Base-by-base conservation (phyloP, 257 asterid genomes). In the Solanum bulbocastanum region DNA sequence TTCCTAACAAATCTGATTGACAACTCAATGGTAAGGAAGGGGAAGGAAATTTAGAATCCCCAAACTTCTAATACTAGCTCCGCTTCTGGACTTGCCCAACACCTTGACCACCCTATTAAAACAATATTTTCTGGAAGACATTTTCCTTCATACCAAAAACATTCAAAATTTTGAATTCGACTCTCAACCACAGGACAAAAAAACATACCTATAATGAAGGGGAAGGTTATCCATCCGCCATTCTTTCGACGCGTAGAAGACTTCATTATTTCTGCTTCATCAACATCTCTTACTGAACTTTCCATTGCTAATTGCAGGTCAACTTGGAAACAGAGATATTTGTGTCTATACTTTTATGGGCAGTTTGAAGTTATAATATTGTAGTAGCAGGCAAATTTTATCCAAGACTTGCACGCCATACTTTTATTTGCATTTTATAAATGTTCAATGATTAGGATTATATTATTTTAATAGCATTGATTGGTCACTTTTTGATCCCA, bases 181-280 rank as follows among this genome's bases (percentile, higher is more conserved):
- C 40, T 44, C 83, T 89, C 20, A 30, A 32, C 12, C 2, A 15
- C 25, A 79, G 39, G 37, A 25, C 4, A 18, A 44, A 9, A 5
- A 44, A 46, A 27, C 18, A 6, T 81, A 81, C 95, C 95, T 91
- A 92, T 89, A 90, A 93, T 91, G 49, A 93, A 93, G 81, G 94
- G 95, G 30, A 93, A 91, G 71, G 95, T 91, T 87, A 91, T 89
- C 95, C 95, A 91, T 71, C 95, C 94, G 20, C 95, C 95, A 12
- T 85, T 85, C 7, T 44, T 66, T 65, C 87, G n/a, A 42, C 42
- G 32, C 23, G 79, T 32, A 39, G 81, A 85, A 23, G 65, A 20
- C 60, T 40, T 76, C 79, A 15, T 9, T 22, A 13, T 10, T n/a
- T 39, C 40, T 85, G 56, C 40, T 10, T 85, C 74, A 66, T 85